A percentile compares a stretch with the other conserved stretches of the same genome.
phyloP scores from a whole-genome alignment of 306 rosid genomes.

The Prunus padus region DNA sequence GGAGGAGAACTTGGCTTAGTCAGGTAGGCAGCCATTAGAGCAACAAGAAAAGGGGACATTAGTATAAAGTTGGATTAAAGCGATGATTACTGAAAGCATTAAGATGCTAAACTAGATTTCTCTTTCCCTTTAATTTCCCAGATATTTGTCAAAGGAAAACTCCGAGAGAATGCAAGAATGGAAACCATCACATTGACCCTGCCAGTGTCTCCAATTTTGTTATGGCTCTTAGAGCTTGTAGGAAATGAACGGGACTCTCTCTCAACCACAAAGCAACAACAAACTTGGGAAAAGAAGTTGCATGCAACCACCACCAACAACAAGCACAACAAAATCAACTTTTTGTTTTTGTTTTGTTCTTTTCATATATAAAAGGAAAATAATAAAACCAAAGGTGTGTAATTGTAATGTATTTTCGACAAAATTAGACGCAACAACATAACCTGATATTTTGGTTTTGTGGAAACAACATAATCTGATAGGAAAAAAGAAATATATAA shows the following conservation, averaged over 20 bases:
- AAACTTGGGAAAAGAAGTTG: conserved; percentile 20
- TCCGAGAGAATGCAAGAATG: conserved; percentile 20
- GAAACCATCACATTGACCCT: conserved; percentile 32
- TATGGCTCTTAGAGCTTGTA: conserved; percentile 56
- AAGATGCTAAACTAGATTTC: too few species aligned
- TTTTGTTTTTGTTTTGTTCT: not conserved
- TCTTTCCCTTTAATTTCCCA: too few species aligned
- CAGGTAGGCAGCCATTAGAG: too few species aligned
- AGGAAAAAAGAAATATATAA: not conserved
- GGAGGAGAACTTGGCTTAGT: too few species aligned
- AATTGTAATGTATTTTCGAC: too few species aligned
- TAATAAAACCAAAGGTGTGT: too few species aligned
- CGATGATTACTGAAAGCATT: too few species aligned
- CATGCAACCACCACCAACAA: not conserved
- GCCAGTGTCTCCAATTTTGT: conserved; percentile 12
- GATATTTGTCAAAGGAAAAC: too few species aligned
- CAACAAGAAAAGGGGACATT: too few species aligned
- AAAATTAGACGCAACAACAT: too few species aligned
- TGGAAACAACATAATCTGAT: not conserved
- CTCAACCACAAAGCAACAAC: conserved; percentile 32
- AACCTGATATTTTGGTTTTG: not conserved
- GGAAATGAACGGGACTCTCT: conserved; percentile 51
- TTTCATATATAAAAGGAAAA: not conserved
- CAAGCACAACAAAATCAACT: not conserved
- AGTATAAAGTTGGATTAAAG: too few species aligned